Conservation (phyloP, 768 basidiomycete species). For the Mycena albidolilacea region DNA sequence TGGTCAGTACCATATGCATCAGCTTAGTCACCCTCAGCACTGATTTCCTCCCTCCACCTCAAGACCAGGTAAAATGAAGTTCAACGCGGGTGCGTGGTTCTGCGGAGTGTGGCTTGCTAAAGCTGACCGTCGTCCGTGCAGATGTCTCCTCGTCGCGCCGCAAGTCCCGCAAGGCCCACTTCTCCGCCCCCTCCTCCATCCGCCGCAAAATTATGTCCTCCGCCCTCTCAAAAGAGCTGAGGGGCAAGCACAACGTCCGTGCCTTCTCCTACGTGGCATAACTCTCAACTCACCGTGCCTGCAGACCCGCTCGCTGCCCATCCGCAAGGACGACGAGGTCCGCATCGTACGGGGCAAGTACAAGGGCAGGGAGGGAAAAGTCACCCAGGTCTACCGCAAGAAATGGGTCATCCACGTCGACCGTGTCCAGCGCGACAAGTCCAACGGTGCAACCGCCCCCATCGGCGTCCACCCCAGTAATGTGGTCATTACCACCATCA, state of each 20-base stretch:
- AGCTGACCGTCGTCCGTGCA: slow-evolving; percentile 48
- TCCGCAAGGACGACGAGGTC: slow-evolving; percentile 99
- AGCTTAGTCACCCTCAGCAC: background rate
- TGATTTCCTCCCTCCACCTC: slow-evolving; percentile 31
- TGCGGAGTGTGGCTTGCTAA: slow-evolving; percentile 11
- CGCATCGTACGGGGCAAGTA: slow-evolving; percentile 97
- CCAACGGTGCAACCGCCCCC: slow-evolving; percentile 93
- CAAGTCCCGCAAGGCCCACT: slow-evolving; percentile 99
- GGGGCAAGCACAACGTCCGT: slow-evolving; percentile 91
- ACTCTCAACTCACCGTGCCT: slow-evolving; percentile 19
- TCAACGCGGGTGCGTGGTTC: slow-evolving; percentile 78
- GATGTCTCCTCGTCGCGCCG: slow-evolving; percentile 95
- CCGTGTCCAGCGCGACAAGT: slow-evolving; percentile 97
- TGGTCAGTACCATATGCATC: background rate
- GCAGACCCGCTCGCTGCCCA: slow-evolving; percentile 91
- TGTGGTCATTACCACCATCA: slow-evolving; percentile 93
- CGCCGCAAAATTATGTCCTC: slow-evolving; percentile 99
- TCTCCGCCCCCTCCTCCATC: slow-evolving; percentile 93
- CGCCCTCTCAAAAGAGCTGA: slow-evolving; percentile 94
- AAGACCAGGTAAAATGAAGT: slow-evolving; percentile 70
- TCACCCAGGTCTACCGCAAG: slow-evolving; percentile 98
- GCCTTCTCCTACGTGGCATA: slow-evolving; percentile 8
- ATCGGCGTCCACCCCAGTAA: slow-evolving; percentile 98
- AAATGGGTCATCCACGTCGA: slow-evolving; percentile 99
- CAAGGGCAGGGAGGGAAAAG: slow-evolving; percentile 99